Percentiles rank a stretch among this genome's conserved stretches.
These are phyloP conservation scores for Diutina pseudorugosa DNA, from an alignment of 1,139 yeast species.

Conservation along the genomic window DNA sequence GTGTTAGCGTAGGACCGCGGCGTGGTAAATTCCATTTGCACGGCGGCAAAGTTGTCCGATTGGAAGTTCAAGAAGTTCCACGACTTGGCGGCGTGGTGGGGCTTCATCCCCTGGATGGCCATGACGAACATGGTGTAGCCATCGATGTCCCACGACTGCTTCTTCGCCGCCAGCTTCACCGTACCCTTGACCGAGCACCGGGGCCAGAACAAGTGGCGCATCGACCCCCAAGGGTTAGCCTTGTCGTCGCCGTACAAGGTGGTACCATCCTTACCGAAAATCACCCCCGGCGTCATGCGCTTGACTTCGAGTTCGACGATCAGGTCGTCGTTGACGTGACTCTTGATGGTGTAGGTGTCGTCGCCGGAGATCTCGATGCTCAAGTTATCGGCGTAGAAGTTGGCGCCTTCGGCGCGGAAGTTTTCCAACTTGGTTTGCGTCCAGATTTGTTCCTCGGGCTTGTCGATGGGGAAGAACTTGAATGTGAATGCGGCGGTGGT, in stretches of 20 bases:
- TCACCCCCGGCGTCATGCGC: slow-evolving; percentile 66
- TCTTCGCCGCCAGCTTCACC: slow-evolving; percentile 23
- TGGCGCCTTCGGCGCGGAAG: slow-evolving; percentile 63
- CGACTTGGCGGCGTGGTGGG: slow-evolving; percentile 94
- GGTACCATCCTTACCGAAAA: slow-evolving; percentile 80
- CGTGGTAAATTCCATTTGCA: slow-evolving; percentile 92
- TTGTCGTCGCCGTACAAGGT: slow-evolving; percentile 77
- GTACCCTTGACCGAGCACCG: slow-evolving; percentile 62
- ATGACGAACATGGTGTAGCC: slow-evolving; percentile 79
- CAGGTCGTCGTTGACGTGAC: slow-evolving; percentile 60
- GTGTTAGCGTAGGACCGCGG: slow-evolving; percentile 83
- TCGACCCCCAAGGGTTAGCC: slow-evolving; percentile 87
- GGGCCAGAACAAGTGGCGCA: slow-evolving; percentile 97
- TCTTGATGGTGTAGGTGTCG: slow-evolving; percentile 44
- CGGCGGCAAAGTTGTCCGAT: slow-evolving; percentile 58
- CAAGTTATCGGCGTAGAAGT: slow-evolving; percentile 65
- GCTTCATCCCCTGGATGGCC: slow-evolving; percentile 99
- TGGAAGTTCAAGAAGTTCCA: slow-evolving; percentile 95
- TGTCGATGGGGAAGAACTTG: slow-evolving; percentile 25
- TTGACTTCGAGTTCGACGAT: slow-evolving; percentile 56
- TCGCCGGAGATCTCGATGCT: slow-evolving; percentile 48
- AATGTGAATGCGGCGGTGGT: slow-evolving; percentile 94
- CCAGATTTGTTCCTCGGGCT: slow-evolving; percentile 41
- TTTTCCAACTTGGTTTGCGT: slow-evolving; percentile 83
- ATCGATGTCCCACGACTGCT: slow-evolving; percentile 17